Percentiles rank a stretch among this genome's conserved stretches.
phyloP scores from a whole-genome alignment of 2,329 filamentous ascomycete genomes.

The Pyrenophora teres region DNA sequence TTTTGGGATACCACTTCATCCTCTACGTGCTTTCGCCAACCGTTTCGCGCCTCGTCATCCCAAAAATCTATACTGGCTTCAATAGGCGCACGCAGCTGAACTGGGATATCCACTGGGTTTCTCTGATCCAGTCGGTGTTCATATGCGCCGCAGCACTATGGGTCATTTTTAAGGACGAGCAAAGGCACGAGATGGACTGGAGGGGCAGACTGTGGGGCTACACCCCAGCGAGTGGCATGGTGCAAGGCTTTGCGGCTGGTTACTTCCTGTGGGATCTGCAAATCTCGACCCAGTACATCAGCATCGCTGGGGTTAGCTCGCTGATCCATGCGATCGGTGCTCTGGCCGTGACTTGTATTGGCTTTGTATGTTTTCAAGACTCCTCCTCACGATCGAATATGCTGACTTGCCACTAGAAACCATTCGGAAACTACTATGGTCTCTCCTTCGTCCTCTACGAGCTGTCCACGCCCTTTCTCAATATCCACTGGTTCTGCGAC shows the following conservation, averaged over 20 bases:
- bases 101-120: conserved; percentile 88
- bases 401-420: conserved; percentile 60
- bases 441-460: conserved; percentile 84
- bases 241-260: conserved; percentile 75
- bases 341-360: conserved; percentile 73
- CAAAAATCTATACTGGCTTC: conserved; percentile 65
- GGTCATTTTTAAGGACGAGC: conserved; percentile 68
- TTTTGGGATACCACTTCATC: conserved; percentile 70
- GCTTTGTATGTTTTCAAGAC: conserved; percentile 66
- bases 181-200: conserved; percentile 70
- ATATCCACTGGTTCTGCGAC: conserved; percentile 90
- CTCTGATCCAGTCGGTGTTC: conserved; percentile 72
- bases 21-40: conserved; percentile 69
- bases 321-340: conserved; percentile 77
- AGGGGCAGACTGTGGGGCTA: conserved; percentile 78
- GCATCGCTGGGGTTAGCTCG: conserved; percentile 74
- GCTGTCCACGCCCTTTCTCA: conserved; percentile 81
- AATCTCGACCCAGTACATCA: conserved; percentile 68
- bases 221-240: conserved; percentile 71
- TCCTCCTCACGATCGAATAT: too few relatives aligned
- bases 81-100: conserved; percentile 70
- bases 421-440: conserved; percentile 83
- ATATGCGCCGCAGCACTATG: conserved; percentile 74
- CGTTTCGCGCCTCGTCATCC: conserved; percentile 65
- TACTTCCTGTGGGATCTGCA: conserved; percentile 85